phyloP scores from a whole-genome alignment of 228 moss, liverwort and hornwort genomes.

The Sphagnum magellanicum region DNA sequence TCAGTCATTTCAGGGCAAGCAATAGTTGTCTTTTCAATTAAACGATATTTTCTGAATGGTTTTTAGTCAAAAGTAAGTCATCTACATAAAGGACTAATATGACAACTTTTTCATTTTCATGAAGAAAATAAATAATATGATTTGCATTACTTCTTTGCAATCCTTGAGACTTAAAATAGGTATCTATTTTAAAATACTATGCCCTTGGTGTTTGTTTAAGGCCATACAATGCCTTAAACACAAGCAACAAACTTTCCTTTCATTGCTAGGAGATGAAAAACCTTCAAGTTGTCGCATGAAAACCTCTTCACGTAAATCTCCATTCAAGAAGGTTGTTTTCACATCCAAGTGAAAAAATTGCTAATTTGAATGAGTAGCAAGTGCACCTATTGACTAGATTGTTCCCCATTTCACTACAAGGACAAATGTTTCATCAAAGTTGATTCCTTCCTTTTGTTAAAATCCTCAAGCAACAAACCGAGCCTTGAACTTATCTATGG shows the following conservation, averaged over 20 bases:
- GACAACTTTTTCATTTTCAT: not conserved
- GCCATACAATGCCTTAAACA: slow-evolving; percentile 3
- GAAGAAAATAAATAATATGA: not conserved
- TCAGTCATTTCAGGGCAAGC: not conserved
- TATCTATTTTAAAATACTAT: not conserved
- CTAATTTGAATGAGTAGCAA: not conserved
- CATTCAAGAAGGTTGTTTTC: slow-evolving; percentile 1
- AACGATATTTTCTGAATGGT: not conserved
- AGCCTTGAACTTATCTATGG: not conserved
- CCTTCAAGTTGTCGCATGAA: slow-evolving; percentile 1
- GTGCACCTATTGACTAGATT: not conserved
- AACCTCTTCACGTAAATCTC: not conserved
- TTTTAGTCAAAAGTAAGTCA: not conserved
- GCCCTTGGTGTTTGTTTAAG: not conserved
- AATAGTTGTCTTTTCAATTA: not conserved
- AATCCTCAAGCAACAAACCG: slow-evolving; percentile 4
- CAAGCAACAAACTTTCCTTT: not conserved
- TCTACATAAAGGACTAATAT: slow-evolving; percentile 2
- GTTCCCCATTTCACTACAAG: not conserved
- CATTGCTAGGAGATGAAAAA: not conserved
- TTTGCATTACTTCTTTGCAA: not conserved
- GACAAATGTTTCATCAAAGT: not conserved
- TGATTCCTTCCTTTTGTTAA: not conserved
- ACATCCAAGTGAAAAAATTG: not conserved
- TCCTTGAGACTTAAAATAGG: not conserved